These are phyloP conservation scores for Misopates orontium DNA, from an alignment of 257 asterid genomes.

Conservation along the genomic window DNA sequence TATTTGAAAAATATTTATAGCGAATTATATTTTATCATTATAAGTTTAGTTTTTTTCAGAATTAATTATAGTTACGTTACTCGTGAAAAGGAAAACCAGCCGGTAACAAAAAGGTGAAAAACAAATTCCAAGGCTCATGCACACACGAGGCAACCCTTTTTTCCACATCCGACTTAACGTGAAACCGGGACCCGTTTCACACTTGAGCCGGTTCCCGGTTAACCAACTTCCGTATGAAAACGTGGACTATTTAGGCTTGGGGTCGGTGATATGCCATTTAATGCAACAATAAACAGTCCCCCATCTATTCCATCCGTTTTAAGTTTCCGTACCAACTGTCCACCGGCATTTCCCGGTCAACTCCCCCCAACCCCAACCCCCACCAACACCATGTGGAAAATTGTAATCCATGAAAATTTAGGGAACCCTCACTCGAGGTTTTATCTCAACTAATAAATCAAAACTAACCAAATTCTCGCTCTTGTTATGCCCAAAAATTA, in stretches of 20 bases:
- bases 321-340: conserved; percentile 45
- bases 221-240: conserved; percentile 39
- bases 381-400: neutral
- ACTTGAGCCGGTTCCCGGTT: conserved; percentile 62
- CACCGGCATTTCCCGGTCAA: conserved; percentile 73
- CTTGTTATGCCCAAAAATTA: too few species aligned
- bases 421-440: neutral
- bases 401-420: conserved; percentile 8
- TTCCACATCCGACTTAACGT: too few species aligned
- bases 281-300: conserved; percentile 39
- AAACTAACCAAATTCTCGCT: too few species aligned
- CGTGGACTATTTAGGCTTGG: conserved; percentile 27
- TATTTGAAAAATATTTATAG: too few species aligned
- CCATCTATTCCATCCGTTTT: conserved; percentile 29
- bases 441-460: neutral
- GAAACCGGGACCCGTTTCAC: conserved; percentile 41
- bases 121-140: conserved; percentile 26
- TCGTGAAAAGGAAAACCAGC: too few species aligned
- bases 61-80: too few species aligned
- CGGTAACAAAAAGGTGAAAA: neutral
- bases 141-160: conserved; percentile 21
- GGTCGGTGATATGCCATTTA: conserved; percentile 42
- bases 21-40: too few species aligned
- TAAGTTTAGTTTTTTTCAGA: too few species aligned
- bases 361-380: conserved; percentile 11